Evolutionary conservation across 768 basidiomycete genomes (phyloP).

Genomic region (Pisolithus tinctorius): DNA sequence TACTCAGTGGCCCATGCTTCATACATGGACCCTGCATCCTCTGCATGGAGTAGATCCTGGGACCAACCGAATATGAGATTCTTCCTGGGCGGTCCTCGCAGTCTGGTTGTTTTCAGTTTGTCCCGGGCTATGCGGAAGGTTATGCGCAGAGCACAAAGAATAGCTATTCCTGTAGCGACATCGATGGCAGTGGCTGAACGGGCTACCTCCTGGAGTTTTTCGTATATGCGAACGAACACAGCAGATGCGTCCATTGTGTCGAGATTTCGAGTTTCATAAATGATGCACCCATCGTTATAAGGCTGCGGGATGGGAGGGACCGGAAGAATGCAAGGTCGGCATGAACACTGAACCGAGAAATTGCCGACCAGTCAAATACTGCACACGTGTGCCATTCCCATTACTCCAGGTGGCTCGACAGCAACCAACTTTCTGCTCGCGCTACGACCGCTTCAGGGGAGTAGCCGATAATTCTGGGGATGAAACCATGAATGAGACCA

Average conservation of each 20-base stretch:
- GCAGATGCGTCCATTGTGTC: background rate
- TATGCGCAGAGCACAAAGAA: constrained; percentile 5
- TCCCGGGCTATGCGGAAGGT: background rate
- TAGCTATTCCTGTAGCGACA: background rate
- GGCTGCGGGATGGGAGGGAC: too few relatives aligned
- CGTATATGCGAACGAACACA: background rate
- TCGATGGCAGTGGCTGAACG: background rate
- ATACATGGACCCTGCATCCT: constrained; percentile 29
- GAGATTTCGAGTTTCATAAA: too few relatives aligned
- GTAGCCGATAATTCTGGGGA: too few relatives aligned
- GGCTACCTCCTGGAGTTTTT: too few relatives aligned
- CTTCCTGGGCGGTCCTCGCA: constrained; percentile 15
- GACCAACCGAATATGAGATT: constrained; percentile 14
- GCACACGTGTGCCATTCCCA: too few relatives aligned
- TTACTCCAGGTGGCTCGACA: too few relatives aligned
- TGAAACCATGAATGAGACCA: too few relatives aligned
- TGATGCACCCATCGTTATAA: too few relatives aligned
- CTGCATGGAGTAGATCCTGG: background rate
- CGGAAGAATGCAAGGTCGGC: too few relatives aligned
- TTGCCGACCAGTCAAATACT: too few relatives aligned
- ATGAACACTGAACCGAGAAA: background rate
- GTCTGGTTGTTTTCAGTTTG: constrained; percentile 13
- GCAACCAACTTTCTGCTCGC: too few relatives aligned
- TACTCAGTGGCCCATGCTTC: constrained; percentile 44
- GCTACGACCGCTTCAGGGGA: too few relatives aligned